Conservation (phyloP, 345 rosid genomes). For the Brassica cretica region DNA sequence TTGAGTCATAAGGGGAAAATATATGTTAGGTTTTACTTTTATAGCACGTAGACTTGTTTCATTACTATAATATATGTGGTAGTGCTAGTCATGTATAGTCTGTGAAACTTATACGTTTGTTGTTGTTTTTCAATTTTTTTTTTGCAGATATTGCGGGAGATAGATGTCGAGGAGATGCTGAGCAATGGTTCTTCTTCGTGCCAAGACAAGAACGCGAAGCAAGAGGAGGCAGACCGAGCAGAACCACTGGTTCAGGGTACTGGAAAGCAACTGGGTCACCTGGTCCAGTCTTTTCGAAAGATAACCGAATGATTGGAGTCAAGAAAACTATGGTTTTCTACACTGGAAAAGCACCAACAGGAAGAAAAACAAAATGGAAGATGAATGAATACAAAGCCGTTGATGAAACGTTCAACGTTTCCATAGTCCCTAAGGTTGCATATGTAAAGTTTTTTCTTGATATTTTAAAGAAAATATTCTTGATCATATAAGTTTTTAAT, state of each 20-base stretch:
- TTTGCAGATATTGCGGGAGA: slow-evolving; percentile 64
- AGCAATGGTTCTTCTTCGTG: slow-evolving; percentile 95
- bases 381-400: slow-evolving; percentile 91
- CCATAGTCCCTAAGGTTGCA: slow-evolving; percentile 46
- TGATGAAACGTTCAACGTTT: slow-evolving; percentile 41
- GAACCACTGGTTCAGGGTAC: slow-evolving; percentile 82
- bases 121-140: slow-evolving; percentile 45
- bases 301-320: slow-evolving; percentile 66
- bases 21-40: not conserved
- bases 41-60: slow-evolving; percentile 30
- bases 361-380: slow-evolving; percentile 90
- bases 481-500: not conserved
- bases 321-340: slow-evolving; percentile 97
- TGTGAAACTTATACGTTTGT: not conserved
- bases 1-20: not conserved
- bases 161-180: slow-evolving; percentile 59
- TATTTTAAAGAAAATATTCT: not conserved
- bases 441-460: slow-evolving; percentile 15
- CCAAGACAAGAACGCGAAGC: slow-evolving; percentile 90
- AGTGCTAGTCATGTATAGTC: not conserved
- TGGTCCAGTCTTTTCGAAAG: slow-evolving; percentile 67
- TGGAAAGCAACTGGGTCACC: slow-evolving; percentile 99
- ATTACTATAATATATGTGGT: slow-evolving; percentile 1
- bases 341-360: slow-evolving; percentile 80
- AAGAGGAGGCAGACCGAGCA: slow-evolving; percentile 75